Base-by-base conservation (phyloP, 768 basidiomycete species). In the Tylopilus rubrobrunneus region DNA sequence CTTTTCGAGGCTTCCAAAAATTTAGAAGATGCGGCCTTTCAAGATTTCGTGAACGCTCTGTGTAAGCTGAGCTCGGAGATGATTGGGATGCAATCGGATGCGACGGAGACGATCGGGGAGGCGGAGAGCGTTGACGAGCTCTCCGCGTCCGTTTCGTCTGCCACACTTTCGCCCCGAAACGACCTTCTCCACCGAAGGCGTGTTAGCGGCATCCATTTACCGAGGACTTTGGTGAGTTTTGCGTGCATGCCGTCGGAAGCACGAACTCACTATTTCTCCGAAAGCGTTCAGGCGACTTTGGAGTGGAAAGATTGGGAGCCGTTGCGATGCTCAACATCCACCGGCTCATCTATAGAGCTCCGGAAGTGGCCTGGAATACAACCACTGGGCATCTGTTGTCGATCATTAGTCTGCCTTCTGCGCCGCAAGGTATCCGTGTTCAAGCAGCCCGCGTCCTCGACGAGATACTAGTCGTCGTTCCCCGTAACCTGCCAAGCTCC, bases 231-330 rank as follows among this genome's bases (percentile, higher is more conserved):
- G 73, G 89, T 91, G 57, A 62, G 87, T 74, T 53, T 6, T 19
- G 1, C 48, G 50, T 52, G 21, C 21, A 41, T 21, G n/a, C 19
- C 10, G 11, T 40, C 40, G 29, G 8, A 31, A 9, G 42, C 45
- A n/a, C 15, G 31, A 52, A 34, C 42, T 55, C 55, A 44, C 51
- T 6, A 37, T 6, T 28, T 29, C n/a, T 58, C 45, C 31, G 31
- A 23, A 55, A 93, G 89, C 81, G 89, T n/a, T 80, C 88, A 0
- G 91, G 90, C 0, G 96, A 99, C 58, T 98, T 97, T 73, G 91
- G 92, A n/a, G 86, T 98, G 52, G 82, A 82, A 55, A 92, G 91
- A 64, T 74, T 98, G 23, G 89, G 92, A 9, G 80, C 82, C 1
- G 86, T 96, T 10, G 79, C 87, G 0, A 76, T 84, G 60, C 77